Percentiles rank a stretch among this genome's conserved stretches.
Evolutionary conservation across 1,284 basidiomycete genomes (phyloP).

Genomic region (Puccinia hordei): DNA sequence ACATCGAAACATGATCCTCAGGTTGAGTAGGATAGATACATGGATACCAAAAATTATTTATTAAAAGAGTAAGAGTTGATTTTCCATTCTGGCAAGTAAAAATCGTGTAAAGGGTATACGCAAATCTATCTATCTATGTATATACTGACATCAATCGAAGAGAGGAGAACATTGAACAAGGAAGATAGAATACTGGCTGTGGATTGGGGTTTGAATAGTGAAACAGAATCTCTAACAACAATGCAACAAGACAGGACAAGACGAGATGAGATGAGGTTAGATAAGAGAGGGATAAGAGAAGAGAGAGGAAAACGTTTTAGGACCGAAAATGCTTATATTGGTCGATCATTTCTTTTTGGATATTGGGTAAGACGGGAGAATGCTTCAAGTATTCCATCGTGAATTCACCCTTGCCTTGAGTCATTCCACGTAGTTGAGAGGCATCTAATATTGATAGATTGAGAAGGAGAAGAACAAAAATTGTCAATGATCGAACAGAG

Average conservation of each 20-base stretch:
- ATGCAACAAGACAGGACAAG: neutral
- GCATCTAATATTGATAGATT: slow-evolving; percentile 63
- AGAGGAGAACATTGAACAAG: no score
- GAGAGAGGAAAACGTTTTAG: neutral
- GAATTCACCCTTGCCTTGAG: slow-evolving; percentile 79
- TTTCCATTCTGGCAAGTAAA: no score
- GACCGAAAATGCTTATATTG: slow-evolving; percentile 64
- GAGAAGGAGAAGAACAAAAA: neutral
- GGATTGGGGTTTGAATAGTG: no score
- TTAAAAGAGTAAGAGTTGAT: no score
- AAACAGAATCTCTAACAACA: neutral
- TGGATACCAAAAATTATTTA: no score
- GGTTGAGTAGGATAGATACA: no score
- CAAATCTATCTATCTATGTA: no score
- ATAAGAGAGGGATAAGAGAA: neutral
- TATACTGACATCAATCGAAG: no score
- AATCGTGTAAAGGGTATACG: no score
- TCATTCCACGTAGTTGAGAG: slow-evolving; percentile 83
- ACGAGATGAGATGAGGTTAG: neutral
- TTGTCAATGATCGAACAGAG: neutral
- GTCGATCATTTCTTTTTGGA: slow-evolving; percentile 80
- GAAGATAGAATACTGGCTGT: no score
- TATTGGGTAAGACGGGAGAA: slow-evolving; percentile 80
- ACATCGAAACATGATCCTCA: no score
- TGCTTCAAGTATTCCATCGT: slow-evolving; percentile 89